phyloP scores from a whole-genome alignment of 1,284 basidiomycete genomes.

The Ustilago curta region DNA sequence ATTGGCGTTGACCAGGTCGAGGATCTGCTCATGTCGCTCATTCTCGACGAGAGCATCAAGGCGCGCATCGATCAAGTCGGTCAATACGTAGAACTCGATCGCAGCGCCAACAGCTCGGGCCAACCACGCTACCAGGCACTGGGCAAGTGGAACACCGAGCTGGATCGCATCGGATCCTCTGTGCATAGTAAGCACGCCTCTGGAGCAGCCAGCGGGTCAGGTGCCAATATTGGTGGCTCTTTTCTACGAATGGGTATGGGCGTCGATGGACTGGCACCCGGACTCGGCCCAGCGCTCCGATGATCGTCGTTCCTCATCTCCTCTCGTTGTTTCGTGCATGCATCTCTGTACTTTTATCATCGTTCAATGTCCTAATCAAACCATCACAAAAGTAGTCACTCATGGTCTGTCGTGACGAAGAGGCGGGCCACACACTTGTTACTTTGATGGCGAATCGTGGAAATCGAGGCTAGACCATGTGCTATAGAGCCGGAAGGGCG shows the following conservation, averaged over 20 bases:
- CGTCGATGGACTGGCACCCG: slow-evolving; percentile 15
- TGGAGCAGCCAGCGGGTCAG: slow-evolving; percentile 38
- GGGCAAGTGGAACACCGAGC: slow-evolving; percentile 81
- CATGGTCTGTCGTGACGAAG: not conserved
- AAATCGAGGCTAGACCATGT: not conserved
- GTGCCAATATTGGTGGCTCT: slow-evolving; percentile 22
- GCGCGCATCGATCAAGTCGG: slow-evolving; percentile 95
- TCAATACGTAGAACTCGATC: slow-evolving; percentile 88
- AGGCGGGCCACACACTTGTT: not conserved
- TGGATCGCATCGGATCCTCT: slow-evolving; percentile 34
- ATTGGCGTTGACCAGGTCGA: slow-evolving; percentile 89
- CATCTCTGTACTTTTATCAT: slow-evolving; percentile 33
- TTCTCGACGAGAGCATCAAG: slow-evolving; percentile 92
- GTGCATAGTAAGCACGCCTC: slow-evolving; percentile 39
- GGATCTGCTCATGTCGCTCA: slow-evolving; percentile 89
- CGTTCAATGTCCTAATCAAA: not conserved
- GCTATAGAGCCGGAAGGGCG: not conserved
- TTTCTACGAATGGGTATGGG: slow-evolving; percentile 45
- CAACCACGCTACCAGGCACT: slow-evolving; percentile 85
- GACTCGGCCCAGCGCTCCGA: slow-evolving; percentile 32
- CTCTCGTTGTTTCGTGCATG: not conserved
- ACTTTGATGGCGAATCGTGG: slow-evolving; percentile 2
- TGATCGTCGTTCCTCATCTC: not conserved
- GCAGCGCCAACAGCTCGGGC: slow-evolving; percentile 76
- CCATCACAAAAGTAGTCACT: not conserved